These are phyloP conservation scores for Monilinia laxa DNA, from an alignment of 2,329 filamentous ascomycete genomes.

Conservation along the genomic window DNA sequence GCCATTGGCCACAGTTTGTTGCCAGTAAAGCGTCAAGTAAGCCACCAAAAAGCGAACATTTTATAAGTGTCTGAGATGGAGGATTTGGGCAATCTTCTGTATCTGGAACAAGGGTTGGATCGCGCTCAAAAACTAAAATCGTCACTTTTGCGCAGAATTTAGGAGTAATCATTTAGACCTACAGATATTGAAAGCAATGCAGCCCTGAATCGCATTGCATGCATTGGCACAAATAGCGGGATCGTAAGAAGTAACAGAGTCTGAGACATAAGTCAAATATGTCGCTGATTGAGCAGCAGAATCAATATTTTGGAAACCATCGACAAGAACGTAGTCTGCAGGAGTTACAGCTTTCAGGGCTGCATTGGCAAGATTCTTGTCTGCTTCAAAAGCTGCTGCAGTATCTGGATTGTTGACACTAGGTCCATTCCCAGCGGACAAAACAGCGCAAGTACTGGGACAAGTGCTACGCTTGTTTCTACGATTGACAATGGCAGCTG, in stretches of 20 bases:
- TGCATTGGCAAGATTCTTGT: conserved; percentile 2
- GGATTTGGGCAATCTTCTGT: conserved; percentile 18
- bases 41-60: conserved; percentile 23
- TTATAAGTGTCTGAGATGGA: conserved; percentile 21
- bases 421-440: conserved; percentile 17
- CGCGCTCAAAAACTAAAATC: conserved; percentile 17
- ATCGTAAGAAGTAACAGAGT: conserved; percentile 21
- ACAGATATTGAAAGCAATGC: conserved; percentile 22
- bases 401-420: conserved; percentile 15
- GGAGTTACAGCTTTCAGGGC: conserved; percentile 17
- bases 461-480: conserved; percentile 19
- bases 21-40: conserved; percentile 15
- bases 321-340: conserved; percentile 2
- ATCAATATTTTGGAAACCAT: conserved; percentile 15
- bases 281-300: conserved; percentile 13
- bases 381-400: conserved; percentile 9
- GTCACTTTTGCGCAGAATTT: not conserved
- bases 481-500: conserved; percentile 1
- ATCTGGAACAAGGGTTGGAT: conserved; percentile 19
- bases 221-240: conserved; percentile 19
- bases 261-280: conserved; percentile 23
- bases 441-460: not conserved
- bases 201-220: conserved; percentile 23
- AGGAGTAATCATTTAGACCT: not conserved
- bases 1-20: conserved; percentile 18